Base-by-base conservation (phyloP, 192 early-diverging fungal genomes). In the Entomortierella beljakovae region DNA sequence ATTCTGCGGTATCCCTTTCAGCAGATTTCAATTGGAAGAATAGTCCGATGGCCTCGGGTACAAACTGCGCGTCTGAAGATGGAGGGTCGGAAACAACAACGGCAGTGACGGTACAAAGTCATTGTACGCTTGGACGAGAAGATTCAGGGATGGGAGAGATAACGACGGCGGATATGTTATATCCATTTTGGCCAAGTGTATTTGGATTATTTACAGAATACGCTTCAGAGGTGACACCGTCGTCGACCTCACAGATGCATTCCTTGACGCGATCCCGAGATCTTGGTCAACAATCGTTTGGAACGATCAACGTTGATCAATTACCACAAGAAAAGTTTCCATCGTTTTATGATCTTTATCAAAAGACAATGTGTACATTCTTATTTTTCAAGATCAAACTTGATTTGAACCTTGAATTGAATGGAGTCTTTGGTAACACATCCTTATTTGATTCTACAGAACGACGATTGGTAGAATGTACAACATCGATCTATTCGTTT, bases 401-500 rank as follows among this genome's bases (percentile, higher is more conserved):
- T 29, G 81, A 87, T 40, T 42, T 87, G 48, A 83, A 83, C 57
- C 46, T 87, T 38, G 71, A 61, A 22, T 58, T 77, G 49, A 69
- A 69, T 42, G 74, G 74, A 0, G 74, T 77, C 46, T 87, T 87
- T 64, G 84, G 83, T 48, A 87, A 85, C 58, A 85, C 82, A 2
- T 83, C 82, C 1, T 63, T 85, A 43, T 85, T 83, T 67, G 83
- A 87, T 52, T 83, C 86, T 22, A 74, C 50, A 7, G 82, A 85
- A 28, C 70, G 83, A n/a, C 74, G 82, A 32, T 61, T 82, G 18
- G 81, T 87, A 29, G 82, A 87, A 68, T 87, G 86, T 59, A 85
- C 81, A 3, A 87, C 82, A 5, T 77, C 80, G 28, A 84, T 87
- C 28, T 87, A 83, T 35, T 87, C 86, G 20, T 87, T 85, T 59